These are phyloP conservation scores for Raphanus hybrid DNA, from an alignment of 441 rosid genomes.

Conservation along the genomic window DNA sequence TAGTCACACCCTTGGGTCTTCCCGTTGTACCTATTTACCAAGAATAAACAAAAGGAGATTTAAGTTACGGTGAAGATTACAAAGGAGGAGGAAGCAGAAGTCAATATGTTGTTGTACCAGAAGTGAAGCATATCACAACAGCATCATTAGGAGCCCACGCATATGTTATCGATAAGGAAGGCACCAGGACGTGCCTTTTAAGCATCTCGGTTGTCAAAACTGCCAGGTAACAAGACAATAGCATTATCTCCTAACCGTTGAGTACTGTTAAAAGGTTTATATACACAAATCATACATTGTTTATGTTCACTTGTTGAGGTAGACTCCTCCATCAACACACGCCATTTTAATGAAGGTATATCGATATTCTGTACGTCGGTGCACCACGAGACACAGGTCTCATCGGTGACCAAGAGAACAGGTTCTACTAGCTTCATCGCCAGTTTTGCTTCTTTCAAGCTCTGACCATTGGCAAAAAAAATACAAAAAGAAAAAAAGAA, in stretches of 20 bases:
- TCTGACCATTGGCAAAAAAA: constrained; percentile 41
- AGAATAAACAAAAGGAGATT: constrained; percentile 8
- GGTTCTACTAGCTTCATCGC: constrained; percentile 64
- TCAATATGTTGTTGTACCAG: constrained; percentile 53
- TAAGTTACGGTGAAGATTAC: neutral
- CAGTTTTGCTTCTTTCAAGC: constrained; percentile 64
- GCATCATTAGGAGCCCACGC: constrained; percentile 79
- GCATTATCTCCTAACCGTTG: constrained; percentile 3
- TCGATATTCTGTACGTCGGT: constrained; percentile 36
- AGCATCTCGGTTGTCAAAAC: constrained; percentile 58
- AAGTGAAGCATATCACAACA: constrained; percentile 82
- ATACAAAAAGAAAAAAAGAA: neutral
- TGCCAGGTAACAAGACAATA: constrained; percentile 38
- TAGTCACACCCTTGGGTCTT: constrained; percentile 80
- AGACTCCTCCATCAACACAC: constrained; percentile 54
- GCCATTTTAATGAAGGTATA: constrained; percentile 69
- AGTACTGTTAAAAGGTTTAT: neutral
- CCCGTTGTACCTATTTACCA: constrained; percentile 79
- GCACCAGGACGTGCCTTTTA: constrained; percentile 28
- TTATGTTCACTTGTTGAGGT: constrained; percentile 41
- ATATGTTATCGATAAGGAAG: constrained; percentile 38
- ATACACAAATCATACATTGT: constrained; percentile 38
- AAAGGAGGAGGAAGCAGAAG: neutral
- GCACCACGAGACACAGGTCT: constrained; percentile 59
- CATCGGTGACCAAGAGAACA: constrained; percentile 70